These are phyloP conservation scores for Orobanche coerulescens DNA, from an alignment of 257 asterid genomes.

Conservation along the genomic window DNA sequence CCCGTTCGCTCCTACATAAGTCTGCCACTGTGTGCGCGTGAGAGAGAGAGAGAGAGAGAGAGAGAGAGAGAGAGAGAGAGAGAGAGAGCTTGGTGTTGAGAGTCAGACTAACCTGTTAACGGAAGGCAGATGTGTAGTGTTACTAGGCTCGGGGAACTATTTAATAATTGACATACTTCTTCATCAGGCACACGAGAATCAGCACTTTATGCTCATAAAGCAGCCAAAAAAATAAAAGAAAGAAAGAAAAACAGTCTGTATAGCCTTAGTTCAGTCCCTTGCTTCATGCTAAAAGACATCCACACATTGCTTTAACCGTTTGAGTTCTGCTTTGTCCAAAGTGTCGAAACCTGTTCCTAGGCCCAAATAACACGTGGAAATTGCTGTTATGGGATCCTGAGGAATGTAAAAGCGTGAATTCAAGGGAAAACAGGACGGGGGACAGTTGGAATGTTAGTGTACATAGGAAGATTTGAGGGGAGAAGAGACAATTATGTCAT, in stretches of 20 bases:
- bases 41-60: not conserved
- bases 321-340: not conserved
- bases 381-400: conserved; percentile 11
- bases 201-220: conserved; percentile 5
- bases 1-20: no score
- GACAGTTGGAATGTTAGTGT: conserved; percentile 18
- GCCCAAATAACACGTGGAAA: conserved; percentile 21
- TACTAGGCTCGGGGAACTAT: conserved; percentile 3
- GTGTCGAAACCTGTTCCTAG: not conserved
- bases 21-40: not conserved
- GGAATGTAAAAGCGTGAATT: conserved; percentile 5
- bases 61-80: not conserved
- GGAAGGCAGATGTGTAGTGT: conserved; percentile 6
- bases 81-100: no score
- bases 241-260: not conserved
- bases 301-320: conserved; percentile 15
- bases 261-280: not conserved
- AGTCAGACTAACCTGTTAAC: conserved; percentile 6
- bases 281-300: conserved; percentile 18
- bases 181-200: conserved; percentile 15
- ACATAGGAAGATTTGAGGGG: conserved; percentile 1
- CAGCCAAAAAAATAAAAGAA: not conserved
- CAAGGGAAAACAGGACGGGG: conserved; percentile 11
- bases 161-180: not conserved
- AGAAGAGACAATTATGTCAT: conserved; percentile 10